Evolutionary conservation across 306 rosid genomes (phyloP).

Genomic region (Acacia crassicarpa): DNA sequence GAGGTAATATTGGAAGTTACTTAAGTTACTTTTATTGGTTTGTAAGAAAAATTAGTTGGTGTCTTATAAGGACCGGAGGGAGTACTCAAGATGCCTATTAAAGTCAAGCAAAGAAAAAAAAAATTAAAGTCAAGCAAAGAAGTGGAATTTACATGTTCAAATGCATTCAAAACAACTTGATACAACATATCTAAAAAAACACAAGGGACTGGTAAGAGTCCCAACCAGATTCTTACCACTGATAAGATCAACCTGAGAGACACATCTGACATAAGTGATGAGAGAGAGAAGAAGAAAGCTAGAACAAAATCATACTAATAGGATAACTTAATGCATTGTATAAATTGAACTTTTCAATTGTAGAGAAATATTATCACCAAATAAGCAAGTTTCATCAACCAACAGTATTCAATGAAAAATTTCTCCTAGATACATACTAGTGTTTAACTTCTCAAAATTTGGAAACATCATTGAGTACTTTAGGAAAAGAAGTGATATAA

Average conservation of each 20-base stretch:
- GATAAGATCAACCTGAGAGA: conserved; percentile 55
- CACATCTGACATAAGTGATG: conserved; percentile 31
- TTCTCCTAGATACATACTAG: too few relatives aligned
- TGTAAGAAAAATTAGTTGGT: too few relatives aligned
- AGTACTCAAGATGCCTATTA: too few relatives aligned
- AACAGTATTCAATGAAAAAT: too few relatives aligned
- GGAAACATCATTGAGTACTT: too few relatives aligned
- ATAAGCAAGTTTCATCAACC: conserved; percentile 12
- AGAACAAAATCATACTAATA: neutral
- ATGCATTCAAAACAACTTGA: conserved; percentile 44
- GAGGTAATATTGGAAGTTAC: too few relatives aligned
- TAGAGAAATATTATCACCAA: conserved; percentile 54
- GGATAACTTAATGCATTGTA: conserved; percentile 39
- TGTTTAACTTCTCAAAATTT: too few relatives aligned
- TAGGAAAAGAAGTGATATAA: too few relatives aligned
- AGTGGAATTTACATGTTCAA: conserved; percentile 72
- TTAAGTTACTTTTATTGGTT: too few relatives aligned
- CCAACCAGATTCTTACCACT: conserved; percentile 48
- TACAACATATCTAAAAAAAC: conserved; percentile 65
- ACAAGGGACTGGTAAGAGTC: conserved; percentile 54
- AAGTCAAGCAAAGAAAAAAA: too few relatives aligned
- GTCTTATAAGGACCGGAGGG: too few relatives aligned
- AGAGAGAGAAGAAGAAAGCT: too few relatives aligned
- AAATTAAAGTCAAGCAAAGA: neutral
- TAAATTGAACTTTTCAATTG: conserved; percentile 52